Conservation (phyloP, 768 basidiomycete species). For the Xerocomus spinulosus region DNA sequence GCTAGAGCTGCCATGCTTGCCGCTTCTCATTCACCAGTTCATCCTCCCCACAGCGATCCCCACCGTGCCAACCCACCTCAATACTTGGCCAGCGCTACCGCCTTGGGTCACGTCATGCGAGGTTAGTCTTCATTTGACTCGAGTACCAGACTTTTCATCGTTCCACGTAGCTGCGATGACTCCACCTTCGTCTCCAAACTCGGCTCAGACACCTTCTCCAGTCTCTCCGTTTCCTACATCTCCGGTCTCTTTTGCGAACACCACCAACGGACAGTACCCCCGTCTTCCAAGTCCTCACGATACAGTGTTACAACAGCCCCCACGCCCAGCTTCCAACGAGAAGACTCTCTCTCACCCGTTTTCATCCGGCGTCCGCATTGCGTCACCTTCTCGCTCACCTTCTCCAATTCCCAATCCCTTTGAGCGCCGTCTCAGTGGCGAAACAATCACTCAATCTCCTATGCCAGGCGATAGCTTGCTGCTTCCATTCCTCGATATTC, state of each 20-base stretch:
- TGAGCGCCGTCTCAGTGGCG: constrained; percentile 87
- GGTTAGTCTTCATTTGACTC: constrained; percentile 19
- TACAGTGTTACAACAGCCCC: constrained; percentile 3
- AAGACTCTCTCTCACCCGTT: constrained; percentile 18
- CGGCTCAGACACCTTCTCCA: constrained; percentile 30
- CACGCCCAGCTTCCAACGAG: constrained; percentile 6
- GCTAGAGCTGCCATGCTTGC: constrained; percentile 58
- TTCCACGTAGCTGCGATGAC: constrained; percentile 24
- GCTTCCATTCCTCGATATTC: constrained; percentile 57
- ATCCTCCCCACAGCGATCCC: constrained; percentile 6
- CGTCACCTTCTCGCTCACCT: constrained; percentile 27
- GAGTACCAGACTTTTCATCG: constrained; percentile 6
- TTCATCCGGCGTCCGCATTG: constrained; percentile 25
- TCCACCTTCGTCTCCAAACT: constrained; percentile 33
- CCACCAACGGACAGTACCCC: constrained; percentile 12
- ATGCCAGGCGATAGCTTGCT: constrained; percentile 27
- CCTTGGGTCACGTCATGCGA: constrained; percentile 28
- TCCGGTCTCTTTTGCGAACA: constrained; percentile 18
- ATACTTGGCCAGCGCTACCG: constrained; percentile 44
- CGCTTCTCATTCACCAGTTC: constrained; percentile 15
- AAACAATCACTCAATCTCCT: constrained; percentile 24
- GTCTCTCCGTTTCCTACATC: constrained; percentile 29
- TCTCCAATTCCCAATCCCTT: constrained; percentile 81
- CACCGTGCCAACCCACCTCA: constrained; percentile 37
- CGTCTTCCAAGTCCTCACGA: constrained; percentile 22